Evolutionary conservation across 257 asterid species (phyloP).

Genomic region (Solanum tarapatanum): DNA sequence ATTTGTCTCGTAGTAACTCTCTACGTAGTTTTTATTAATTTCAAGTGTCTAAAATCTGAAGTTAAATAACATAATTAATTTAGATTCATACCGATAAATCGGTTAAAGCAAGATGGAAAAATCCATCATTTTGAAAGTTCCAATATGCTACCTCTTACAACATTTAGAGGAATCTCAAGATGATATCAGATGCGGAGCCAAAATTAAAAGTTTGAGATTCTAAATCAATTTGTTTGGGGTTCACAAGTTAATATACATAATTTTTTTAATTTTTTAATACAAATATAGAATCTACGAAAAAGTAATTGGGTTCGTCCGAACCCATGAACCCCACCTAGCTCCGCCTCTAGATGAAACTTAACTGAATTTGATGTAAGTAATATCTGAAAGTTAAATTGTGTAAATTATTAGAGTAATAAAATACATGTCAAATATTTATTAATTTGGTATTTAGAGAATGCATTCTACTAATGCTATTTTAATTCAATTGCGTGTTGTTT

Average conservation of each 20-base stretch:
- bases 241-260: too few species aligned
- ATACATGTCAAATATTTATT: background rate
- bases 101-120: background rate
- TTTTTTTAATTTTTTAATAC: too few species aligned
- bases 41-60: background rate
- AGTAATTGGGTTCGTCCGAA: too few species aligned
- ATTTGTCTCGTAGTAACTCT: background rate
- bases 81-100: background rate
- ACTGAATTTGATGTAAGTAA: background rate
- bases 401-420: too few species aligned
- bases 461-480: background rate
- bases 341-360: too few species aligned
- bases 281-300: too few species aligned
- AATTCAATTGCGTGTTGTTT: background rate
- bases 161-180: background rate
- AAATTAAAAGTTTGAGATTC: too few species aligned
- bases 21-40: background rate
- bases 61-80: background rate
- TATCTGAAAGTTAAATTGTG: too few species aligned
- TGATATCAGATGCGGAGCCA: too few species aligned
- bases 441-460: background rate
- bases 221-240: too few species aligned
- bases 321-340: too few species aligned
- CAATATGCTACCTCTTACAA: background rate
- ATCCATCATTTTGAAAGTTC: background rate